phyloP scores from a whole-genome alignment of 176 grass and related monocot species.

The Alopecurus myosuroides region DNA sequence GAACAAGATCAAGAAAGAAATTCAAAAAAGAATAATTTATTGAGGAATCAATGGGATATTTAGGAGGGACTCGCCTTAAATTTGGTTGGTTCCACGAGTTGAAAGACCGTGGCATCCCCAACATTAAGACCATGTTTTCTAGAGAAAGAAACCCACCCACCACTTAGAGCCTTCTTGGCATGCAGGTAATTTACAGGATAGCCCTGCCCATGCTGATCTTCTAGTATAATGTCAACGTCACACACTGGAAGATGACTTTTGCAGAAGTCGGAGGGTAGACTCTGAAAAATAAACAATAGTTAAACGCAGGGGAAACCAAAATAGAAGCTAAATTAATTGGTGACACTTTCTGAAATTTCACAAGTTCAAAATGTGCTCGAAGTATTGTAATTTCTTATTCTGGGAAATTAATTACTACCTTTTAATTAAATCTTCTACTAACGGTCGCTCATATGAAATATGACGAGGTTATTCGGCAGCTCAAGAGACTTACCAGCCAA shows the following conservation, averaged over 20 bases:
- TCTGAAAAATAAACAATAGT: not conserved
- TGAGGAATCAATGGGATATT: not conserved
- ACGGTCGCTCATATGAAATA: too few relatives aligned
- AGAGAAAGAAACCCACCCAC: constrained; percentile 30
- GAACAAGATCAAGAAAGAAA: too few relatives aligned
- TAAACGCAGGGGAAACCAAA: not conserved
- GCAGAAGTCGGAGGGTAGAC: constrained; percentile 23
- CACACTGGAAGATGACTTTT: constrained; percentile 26
- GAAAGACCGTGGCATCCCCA: constrained; percentile 25
- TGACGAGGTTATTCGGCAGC: not conserved
- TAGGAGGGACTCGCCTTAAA: constrained; percentile 19
- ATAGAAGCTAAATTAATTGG: not conserved
- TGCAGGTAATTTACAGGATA: not conserved
- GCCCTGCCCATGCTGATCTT: constrained; percentile 31
- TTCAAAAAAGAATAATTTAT: not conserved
- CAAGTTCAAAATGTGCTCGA: too few relatives aligned
- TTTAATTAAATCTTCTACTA: too few relatives aligned
- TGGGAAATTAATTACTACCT: too few relatives aligned
- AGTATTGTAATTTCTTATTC: too few relatives aligned
- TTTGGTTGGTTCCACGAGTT: constrained; percentile 4
- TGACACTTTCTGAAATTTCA: not conserved
- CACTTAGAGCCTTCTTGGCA: constrained; percentile 29
- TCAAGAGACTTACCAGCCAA: constrained; percentile 29
- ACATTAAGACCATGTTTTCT: constrained; percentile 26
- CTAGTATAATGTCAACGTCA: not conserved